Base-by-base conservation (phyloP, 495 filamentous ascomycete genomes). In the Aspergillus funiculosus region DNA sequence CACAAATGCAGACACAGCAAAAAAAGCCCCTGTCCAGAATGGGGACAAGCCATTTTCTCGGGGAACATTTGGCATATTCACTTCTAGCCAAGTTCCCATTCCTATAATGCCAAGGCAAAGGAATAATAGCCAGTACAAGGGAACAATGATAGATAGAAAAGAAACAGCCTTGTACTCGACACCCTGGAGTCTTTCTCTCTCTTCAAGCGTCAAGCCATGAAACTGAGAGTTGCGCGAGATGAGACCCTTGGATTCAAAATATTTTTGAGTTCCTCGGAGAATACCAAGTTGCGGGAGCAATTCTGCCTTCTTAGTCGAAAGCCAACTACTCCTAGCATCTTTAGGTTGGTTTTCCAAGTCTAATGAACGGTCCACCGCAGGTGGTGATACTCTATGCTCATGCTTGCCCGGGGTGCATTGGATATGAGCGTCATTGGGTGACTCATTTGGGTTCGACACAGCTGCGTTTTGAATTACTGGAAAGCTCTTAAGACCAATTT, bases 81-180 rank as follows among this genome's bases (percentile, higher is more conserved):
- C 65, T 11, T 78, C 70, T 22, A 92, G 70, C 72, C 82, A 95
- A 18, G 77, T 76, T 0, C 83, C 89, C 30, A 94, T 63, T 1
- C 81, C 83, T 11, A 94, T 60, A 48, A 76, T 75, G 0, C 86
- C 88, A 10, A 90, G 58, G 10, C 86, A 30, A 51, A 91, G 81
- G 71, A 84, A 89, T 9, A 79, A 49, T 13, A 86, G 47, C 46
- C 82, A 87, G 63, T 95, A 95, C 6, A 80, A 48, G 4, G 83
- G 81, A 7, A 95, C 86, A 14, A 90, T 60, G 39, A 81, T 68
- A 1, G 80, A 71, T 18, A 95, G 69, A 6, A 89, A 67, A n/a
- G 71, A 78, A 10, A 92, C 72, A 8, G 87, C 86, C 43, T 78
- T 76, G 55, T 92, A 92, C 63, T 94, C 88, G 35, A 80, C 82